These are phyloP conservation scores for Ceratocystis diversiconidia DNA, from an alignment of 2,329 filamentous ascomycete species.

Conservation along the genomic window DNA sequence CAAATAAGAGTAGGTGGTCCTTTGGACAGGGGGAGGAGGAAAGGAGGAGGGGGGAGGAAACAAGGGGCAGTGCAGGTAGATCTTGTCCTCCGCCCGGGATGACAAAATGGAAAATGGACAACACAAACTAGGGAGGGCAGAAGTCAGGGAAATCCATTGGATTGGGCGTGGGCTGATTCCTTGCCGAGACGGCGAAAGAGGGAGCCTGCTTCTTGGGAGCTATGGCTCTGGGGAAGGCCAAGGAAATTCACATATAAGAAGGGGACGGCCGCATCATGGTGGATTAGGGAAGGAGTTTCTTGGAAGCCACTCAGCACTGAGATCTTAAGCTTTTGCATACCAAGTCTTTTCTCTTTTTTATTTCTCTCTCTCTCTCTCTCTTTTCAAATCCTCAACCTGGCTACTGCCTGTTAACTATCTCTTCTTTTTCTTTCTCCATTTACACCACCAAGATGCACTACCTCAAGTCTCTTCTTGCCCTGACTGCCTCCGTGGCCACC, in stretches of 20 bases:
- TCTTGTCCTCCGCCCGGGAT: not conserved
- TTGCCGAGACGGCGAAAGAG: not conserved
- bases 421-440: not conserved
- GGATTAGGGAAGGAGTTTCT: not conserved
- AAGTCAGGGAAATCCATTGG: not conserved
- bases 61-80: constrained; percentile 5
- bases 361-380: not conserved
- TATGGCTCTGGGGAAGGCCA: not conserved
- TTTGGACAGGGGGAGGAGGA: not conserved
- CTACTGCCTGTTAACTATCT: not conserved
- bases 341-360: not conserved
- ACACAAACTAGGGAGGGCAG: not conserved
- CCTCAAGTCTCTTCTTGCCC: constrained; percentile 13
- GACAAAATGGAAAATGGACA: not conserved
- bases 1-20: not conserved
- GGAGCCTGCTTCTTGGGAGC: not conserved
- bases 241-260: not conserved
- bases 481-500: constrained; percentile 17
- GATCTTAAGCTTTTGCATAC: not conserved
- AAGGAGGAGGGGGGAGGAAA: not conserved
- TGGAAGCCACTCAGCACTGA: not conserved
- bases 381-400: not conserved
- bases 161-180: constrained; percentile 2
- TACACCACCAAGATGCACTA: constrained; percentile 16
- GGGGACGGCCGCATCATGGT: not conserved